Evolutionary conservation across 1,139 yeast species (phyloP).

Genomic region (Hemisphaericaspora xylofermentans): DNA sequence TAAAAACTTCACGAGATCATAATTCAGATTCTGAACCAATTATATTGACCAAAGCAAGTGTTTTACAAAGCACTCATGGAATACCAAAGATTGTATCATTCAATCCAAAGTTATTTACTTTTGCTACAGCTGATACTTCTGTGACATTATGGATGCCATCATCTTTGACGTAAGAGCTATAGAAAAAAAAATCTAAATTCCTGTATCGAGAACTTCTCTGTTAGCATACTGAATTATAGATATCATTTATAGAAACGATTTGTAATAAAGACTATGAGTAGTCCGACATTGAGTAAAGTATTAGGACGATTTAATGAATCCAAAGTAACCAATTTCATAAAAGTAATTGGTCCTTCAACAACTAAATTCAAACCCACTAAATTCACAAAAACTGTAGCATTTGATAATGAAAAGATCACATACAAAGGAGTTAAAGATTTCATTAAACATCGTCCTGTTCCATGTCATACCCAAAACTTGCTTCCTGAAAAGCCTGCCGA

Average conservation of each 20-base stretch:
- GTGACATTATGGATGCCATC: conserved; percentile 44
- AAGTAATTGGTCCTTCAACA: background rate
- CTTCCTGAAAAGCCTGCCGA: conserved; percentile 34
- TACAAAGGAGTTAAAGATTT: conserved; percentile 4
- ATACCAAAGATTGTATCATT: conserved; percentile 66
- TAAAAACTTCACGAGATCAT: conserved; percentile 24
- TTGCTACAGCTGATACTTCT: conserved; percentile 77
- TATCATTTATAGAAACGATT: background rate
- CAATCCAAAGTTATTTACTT: conserved; percentile 73
- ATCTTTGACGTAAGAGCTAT: background rate
- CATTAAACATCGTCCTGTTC: background rate
- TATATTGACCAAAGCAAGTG: conserved; percentile 13
- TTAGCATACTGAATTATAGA: background rate
- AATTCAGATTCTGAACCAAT: conserved; percentile 3
- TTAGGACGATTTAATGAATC: background rate
- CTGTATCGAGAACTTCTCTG: background rate
- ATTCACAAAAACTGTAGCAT: background rate
- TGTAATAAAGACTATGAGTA: background rate
- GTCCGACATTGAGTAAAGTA: background rate
- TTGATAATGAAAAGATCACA: background rate
- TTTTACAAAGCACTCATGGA: conserved; percentile 28
- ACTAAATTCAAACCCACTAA: background rate
- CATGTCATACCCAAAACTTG: conserved; percentile 4
- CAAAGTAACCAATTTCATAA: conserved; percentile 3
- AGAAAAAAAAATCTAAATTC: conserved; percentile 1